Evolutionary conservation across 148 eudicot genomes (phyloP), one percentile per base, ranked within the genome.

Genomic region (Rhododendron williamsianum): DNA sequence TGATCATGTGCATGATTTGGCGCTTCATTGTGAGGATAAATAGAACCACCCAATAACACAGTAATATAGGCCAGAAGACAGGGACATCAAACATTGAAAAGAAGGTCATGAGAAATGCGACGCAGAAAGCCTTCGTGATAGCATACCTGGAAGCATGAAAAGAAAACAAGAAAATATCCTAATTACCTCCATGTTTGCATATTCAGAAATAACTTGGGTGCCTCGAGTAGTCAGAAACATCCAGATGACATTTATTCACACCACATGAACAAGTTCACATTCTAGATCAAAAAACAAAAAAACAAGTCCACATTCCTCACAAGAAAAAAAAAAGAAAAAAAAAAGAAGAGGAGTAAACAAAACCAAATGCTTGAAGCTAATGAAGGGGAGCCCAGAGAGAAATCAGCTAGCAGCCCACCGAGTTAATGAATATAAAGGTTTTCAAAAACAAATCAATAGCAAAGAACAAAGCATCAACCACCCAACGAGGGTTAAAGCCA

Each of bases 21-120:
- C 98, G 95, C 92, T 92, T 92, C 96, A 93, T 92, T 73, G 98
- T 92, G 74, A 95, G 95, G 80, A 89, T 89, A 86, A 95, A 94
- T 33, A 95, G 90, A 80, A 91, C 92, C 54, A 93, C 30, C 96
- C 96, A 93, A 87, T 93, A 93, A 77, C 89, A 91, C 6, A 93
- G 87, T 43, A 93, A 85, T 86, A 93, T 92, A 65, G 96, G 96
- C 96, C 95, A 93, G 63, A 93, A 93, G 51, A 93, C 95, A 80
- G 95, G 95, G 25, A 93, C 91, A 82, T 93, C 94, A 46, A 93
- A 89, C 77, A 88, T 84, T 2, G 94, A 92, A 78, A 93, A 91
- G 90, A 93, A 93, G 52, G 94, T 93, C 90, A 91, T 79, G 25
- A 92, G 51, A 83, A 90, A 93, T 3, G 95, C 92, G 41, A 92